Evolutionary conservation across 805 yeast genomes (phyloP).

Genomic region (Metschnikowia matae): DNA sequence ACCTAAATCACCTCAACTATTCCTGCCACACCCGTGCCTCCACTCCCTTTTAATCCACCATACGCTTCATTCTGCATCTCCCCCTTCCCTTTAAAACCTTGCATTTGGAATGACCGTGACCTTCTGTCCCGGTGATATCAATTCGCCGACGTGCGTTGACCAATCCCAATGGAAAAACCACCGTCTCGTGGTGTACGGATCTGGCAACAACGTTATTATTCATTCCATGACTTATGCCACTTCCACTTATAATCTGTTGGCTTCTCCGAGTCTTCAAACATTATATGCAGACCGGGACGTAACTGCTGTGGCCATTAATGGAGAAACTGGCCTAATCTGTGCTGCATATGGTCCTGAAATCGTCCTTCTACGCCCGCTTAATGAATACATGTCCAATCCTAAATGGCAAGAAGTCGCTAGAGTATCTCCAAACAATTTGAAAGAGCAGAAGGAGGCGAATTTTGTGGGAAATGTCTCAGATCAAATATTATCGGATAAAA

Average conservation of each 20-base stretch:
- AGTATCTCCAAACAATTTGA: constrained; percentile 4
- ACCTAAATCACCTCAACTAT: too few relatives aligned
- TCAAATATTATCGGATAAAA: too few relatives aligned
- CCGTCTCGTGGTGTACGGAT: constrained; percentile 67
- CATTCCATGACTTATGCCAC: constrained; percentile 16
- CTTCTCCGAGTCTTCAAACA: constrained; percentile 56
- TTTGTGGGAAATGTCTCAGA: too few relatives aligned
- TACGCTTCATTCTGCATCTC: neutral
- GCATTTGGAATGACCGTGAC: constrained; percentile 52
- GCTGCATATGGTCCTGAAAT: constrained; percentile 45
- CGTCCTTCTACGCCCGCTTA: constrained; percentile 52
- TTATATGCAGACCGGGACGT: constrained; percentile 68
- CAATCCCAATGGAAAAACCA: constrained; percentile 65
- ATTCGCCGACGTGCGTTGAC: constrained; percentile 49
- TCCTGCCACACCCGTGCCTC: too few relatives aligned
- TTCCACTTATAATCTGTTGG: neutral
- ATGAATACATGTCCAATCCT: constrained; percentile 42
- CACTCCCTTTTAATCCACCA: too few relatives aligned
- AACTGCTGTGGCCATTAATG: constrained; percentile 58
- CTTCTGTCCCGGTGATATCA: constrained; percentile 85
- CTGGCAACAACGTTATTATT: constrained; percentile 80
- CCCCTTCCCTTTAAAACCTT: neutral
- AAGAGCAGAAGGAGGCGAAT: neutral
- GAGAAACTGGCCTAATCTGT: constrained; percentile 55
- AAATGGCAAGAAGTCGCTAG: constrained; percentile 42